Evolutionary conservation across 495 filamentous ascomycete species (phyloP), one percentile per base, ranked within the genome.

Genomic region (Penicillium cosmopolitanum): DNA sequence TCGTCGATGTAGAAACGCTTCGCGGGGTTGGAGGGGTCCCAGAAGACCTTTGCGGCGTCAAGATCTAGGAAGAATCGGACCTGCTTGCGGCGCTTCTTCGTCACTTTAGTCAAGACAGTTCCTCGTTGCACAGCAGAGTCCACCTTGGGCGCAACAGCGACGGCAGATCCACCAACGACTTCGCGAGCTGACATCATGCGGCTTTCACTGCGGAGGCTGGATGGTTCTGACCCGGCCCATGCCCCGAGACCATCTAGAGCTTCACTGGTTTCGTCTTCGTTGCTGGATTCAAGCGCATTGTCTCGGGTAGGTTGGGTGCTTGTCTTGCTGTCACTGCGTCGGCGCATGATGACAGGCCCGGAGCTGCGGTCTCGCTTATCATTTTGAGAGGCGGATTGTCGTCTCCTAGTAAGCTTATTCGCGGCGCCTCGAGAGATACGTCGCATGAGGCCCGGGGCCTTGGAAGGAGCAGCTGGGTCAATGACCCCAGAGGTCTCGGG

Each of bases 1-100:
- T 98, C 92, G 62, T 98, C 95, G 56, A 98, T 87, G 68, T 96
- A 96, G 63, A 98, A 89, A 16, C 83, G 84, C 61, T 96, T 97
- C 1, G 86, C 82, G 0, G 88, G 84, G 51, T 90, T 90, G 4
- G 83, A 86, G 15, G 84, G 83, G 73, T 96, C 88, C 95, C 95
- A 98, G 34, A 80, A 87, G 35, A 98, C 90, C 70, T 91, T 95
- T 48, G 88, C 92, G 6, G 89, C 82, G 52, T 91, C 87, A 19
- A 88, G 80, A 66, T 98, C 90, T 1, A 97, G 81, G 33, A 86
- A 82, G 61, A 98, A 89, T 33, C 76, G 86, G 43, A 96, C 80
- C 52, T 85, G 82, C 67, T 91, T 92, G 43, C 76, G 81, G 66
- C 86, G 89, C 65, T 91, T 96, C 74, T 89, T 92, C 12, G 91